Conservation (phyloP, 306 rosid species). For the Senna siamea region DNA sequence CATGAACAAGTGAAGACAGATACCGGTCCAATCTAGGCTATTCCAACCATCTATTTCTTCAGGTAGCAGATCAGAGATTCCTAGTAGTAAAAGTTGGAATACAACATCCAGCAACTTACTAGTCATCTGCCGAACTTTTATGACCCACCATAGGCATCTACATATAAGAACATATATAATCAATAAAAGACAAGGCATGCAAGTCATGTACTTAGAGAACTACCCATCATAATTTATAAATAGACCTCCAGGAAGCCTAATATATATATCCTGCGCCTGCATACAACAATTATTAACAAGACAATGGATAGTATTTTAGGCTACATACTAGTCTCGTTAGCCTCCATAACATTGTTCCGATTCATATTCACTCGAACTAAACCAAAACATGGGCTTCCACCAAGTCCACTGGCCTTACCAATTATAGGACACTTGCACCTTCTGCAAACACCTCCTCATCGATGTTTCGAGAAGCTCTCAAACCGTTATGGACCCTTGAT, state of each 20-base stretch:
- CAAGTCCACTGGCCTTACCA: slow-evolving; percentile 50
- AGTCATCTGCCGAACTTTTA: not conserved
- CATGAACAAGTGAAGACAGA: not conserved
- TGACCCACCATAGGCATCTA: slow-evolving; percentile 10
- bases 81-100: not conserved
- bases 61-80: slow-evolving; percentile 32
- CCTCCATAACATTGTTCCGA: slow-evolving; percentile 39
- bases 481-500: slow-evolving; percentile 60
- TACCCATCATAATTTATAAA: no score
- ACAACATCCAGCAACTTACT: slow-evolving; percentile 14
- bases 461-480: slow-evolving; percentile 45
- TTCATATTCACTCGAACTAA: slow-evolving; percentile 38
- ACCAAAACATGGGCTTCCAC: slow-evolving; percentile 38
- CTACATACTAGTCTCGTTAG: slow-evolving; percentile 46
- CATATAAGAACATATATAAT: no score
- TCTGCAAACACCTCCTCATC: slow-evolving; percentile 45
- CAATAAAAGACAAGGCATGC: slow-evolving; percentile 21
- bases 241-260: no score
- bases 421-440: slow-evolving; percentile 51
- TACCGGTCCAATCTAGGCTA: not conserved
- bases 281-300: no score
- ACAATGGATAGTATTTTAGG: slow-evolving; percentile 50
- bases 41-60: not conserved
- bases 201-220: no score
- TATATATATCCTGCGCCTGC: no score